These are phyloP conservation scores for Verticillium zaregamsianum DNA, from an alignment of 2,329 filamentous ascomycete species.

Conservation along the genomic window DNA sequence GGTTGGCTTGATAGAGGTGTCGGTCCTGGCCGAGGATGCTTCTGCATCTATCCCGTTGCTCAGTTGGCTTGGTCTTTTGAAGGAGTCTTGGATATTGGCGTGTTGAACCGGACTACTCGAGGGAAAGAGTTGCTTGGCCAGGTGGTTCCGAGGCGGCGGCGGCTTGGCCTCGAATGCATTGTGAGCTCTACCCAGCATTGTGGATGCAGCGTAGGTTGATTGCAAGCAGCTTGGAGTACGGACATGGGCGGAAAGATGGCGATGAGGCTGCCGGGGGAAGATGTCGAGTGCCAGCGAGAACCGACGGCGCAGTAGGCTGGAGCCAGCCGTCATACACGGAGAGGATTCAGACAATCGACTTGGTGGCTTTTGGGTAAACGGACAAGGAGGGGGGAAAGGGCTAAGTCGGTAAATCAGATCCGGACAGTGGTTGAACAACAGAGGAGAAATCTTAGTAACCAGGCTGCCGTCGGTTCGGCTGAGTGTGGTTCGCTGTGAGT, in stretches of 20 bases:
- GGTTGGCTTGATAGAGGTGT: not conserved
- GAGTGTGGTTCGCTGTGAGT: not conserved
- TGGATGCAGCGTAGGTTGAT: constrained; percentile 11
- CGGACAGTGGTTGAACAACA: not conserved
- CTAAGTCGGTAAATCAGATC: not conserved
- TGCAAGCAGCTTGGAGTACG: not conserved
- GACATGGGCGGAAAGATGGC: not conserved
- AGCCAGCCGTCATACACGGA: not conserved
- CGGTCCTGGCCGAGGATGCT: not conserved
- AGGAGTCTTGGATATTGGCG: constrained; percentile 46
- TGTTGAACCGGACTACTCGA: constrained; percentile 49
- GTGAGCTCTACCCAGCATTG: constrained; percentile 32
- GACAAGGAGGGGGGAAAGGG: not conserved
- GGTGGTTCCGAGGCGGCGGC: constrained; percentile 24
- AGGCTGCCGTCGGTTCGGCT: not conserved
- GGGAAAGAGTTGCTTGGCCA: constrained; percentile 51
- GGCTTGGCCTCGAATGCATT: constrained; percentile 33
- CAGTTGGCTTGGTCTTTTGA: constrained; percentile 35
- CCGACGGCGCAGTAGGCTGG: not conserved
- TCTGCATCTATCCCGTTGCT: constrained; percentile 15
- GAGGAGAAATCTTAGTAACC: not conserved
- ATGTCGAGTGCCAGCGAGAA: not conserved
- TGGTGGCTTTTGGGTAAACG: not conserved
- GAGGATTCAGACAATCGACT: not conserved
- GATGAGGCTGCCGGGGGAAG: not conserved